Base-by-base conservation (phyloP, 805 yeast genomes). In the Metschnikowia lochheadii region DNA sequence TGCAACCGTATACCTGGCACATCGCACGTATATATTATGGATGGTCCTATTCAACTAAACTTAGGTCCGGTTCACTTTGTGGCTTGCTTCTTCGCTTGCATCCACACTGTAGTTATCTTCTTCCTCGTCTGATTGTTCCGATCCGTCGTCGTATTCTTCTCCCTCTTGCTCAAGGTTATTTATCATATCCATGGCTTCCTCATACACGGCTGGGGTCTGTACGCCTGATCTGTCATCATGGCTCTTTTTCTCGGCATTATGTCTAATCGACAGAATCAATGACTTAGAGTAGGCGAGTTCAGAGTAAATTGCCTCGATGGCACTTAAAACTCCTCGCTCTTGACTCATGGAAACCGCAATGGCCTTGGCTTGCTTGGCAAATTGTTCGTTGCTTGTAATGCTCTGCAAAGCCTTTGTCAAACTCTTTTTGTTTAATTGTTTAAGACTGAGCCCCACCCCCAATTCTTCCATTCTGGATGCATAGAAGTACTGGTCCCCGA, bases 401-500 rank as follows among this genome's bases (percentile, higher is more conserved):
- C 81, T 82, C 59, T 73, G 78, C 46, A 92, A 67, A 0, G 96
- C 96, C 49, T 80, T 79, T 1, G 86, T 69, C 49, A 92, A 70
- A 0, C 81, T 74, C 52, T 77, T 77, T 26, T 77, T 76, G 56
- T 86, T 89, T 58, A 92, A 73, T 58, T 87, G 83, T 64, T 77
- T 81, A 55, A 92, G 66, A 1, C 80, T 77, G 10, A 90, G 57
- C 2, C 98, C 98, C 21, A 81, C 92, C 0, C 96, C 97, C 35
- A 89, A 74, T 53, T 90, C 97, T 57, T 89, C 96, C 2, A 92
- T 85, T 51, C 97, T 75, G 20, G 79, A 74, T 0, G 96, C 97
- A 65, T 88, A 92, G 64, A 92, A 92, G 63, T 88, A 91, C 67
- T 92, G 98, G 67, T 92, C 98, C 0, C 97, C 98, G 65, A 92